phyloP scores from a whole-genome alignment of 2,329 filamentous ascomycete genomes.

The Verticillium albo-atrum region DNA sequence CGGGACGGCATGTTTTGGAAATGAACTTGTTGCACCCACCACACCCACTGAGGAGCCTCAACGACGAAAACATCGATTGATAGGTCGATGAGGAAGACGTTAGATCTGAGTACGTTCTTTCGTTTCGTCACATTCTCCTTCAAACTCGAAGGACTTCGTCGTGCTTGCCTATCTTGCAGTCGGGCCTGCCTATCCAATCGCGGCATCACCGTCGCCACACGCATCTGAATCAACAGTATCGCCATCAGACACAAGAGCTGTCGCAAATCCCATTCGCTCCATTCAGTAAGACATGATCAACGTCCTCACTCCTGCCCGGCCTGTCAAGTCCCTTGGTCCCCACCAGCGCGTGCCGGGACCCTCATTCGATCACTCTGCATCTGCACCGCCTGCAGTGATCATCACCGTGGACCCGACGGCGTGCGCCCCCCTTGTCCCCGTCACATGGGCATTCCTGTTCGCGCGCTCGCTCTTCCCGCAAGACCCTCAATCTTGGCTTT shows the following conservation, averaged over 20 bases:
- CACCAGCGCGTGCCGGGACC: neutral
- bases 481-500: neutral
- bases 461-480: neutral
- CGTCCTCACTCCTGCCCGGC: neutral
- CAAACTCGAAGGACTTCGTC: neutral
- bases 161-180: neutral
- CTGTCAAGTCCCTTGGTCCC: neutral
- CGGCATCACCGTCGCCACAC: neutral
- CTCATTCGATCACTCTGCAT: neutral
- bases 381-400: neutral
- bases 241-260: neutral
- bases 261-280: neutral
- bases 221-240: neutral
- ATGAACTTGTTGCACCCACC: neutral
- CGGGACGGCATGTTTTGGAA: neutral
- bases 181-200: neutral
- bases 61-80: neutral
- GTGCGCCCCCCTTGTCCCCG: neutral
- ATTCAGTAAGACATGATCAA: neutral
- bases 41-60: neutral
- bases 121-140: neutral
- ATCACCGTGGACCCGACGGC: neutral
- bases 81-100: neutral
- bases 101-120: neutral
- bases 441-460: neutral